Base-by-base conservation (phyloP, 2,329 filamentous ascomycete genomes). In the Xylaria sp. region DNA sequence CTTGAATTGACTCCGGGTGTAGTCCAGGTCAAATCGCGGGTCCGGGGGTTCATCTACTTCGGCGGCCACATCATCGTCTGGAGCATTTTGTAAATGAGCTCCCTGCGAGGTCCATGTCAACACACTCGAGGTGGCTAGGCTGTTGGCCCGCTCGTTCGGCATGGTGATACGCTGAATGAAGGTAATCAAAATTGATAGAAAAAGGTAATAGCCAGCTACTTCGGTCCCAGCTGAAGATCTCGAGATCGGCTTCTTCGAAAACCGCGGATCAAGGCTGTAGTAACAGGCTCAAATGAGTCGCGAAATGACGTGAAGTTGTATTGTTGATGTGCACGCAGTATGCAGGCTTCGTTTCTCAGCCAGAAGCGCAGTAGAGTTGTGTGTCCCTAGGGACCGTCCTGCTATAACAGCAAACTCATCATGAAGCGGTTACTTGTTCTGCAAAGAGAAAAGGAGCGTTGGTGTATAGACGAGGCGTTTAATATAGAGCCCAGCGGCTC, bases 31-130 rank as follows among this genome's bases (percentile, higher is more conserved):
- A 65, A 64, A 65, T 48, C 65, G 67, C 72, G 78, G 72, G 78
- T 97, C 93, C 70, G 93, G 93, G 51, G 93, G 93, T 77, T 98
- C 94, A 76, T 98, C 94, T 52, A 88, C 83, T 71, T 97, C 94
- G 67, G 90, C 85, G 60, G 83, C 79, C 68, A 87, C 75, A 58
- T 97, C 93, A 61, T 86, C 84, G 66, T 84, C 80, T 17, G 76
- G 71, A 23, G 77, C 75, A 35, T 77, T 73, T 67, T 79, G 77
- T 70, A 79, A 75, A 49, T 78, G 79, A 63, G 77, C 74, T 49
- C 77, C 73, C 56, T 81, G 78, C 37, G 79, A 72, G 44, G 77
- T 77, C 78, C 80, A 82, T 55, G 76, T 77, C 70, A 83, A 72
- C 60, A 81, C 74, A 68, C 79, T 78, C 43, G 77, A 77, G 64